Conservation (phyloP, 2,329 filamentous ascomycete species). For the Septoria petroselini region DNA sequence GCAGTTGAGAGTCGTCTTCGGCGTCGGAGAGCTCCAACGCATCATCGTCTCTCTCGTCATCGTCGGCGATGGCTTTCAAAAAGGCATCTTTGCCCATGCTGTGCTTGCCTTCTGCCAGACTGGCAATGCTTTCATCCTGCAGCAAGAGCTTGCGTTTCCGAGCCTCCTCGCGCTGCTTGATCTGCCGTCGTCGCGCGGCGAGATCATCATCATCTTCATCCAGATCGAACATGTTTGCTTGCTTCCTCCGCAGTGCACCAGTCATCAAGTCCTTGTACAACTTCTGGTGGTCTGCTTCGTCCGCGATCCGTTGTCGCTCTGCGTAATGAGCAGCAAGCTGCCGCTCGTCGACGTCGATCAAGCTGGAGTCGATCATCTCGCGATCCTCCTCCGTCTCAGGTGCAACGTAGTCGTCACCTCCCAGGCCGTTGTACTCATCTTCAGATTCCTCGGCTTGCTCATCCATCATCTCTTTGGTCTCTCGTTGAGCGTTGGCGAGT, state of each 20-base stretch:
- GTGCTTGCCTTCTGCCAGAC: conserved; percentile 55
- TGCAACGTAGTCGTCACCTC: conserved; percentile 78
- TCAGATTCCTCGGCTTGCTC: conserved; percentile 97
- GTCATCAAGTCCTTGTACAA: conserved; percentile 91
- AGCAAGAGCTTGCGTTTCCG: conserved; percentile 88
- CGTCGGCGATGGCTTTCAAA: conserved; percentile 78
- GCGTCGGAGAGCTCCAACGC: conserved; percentile 66
- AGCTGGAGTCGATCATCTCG: conserved; percentile 83
- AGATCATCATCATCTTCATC: conserved; percentile 83
- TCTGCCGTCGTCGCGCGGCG: conserved; percentile 66
- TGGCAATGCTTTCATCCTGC: conserved; percentile 83
- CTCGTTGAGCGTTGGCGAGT: conserved; percentile 60
- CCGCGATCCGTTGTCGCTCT: conserved; percentile 71
- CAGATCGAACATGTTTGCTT: conserved; percentile 66
- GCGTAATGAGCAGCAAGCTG: conserved; percentile 83
- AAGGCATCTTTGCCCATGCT: conserved; percentile 79
- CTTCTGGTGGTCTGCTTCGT: conserved; percentile 86
- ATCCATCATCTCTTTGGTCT: conserved; percentile 85
- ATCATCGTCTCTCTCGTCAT: conserved; percentile 60
- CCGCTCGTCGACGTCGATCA: conserved; percentile 73
- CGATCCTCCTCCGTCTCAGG: conserved; percentile 72
- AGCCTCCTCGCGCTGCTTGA: conserved; percentile 83
- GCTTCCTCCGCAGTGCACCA: conserved; percentile 79
- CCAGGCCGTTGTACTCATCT: conserved; percentile 93
- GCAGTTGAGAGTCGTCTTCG: conserved; percentile 45